Evolutionary conservation across 768 basidiomycete species (phyloP), one percentile per base, ranked within the genome.

Genomic region (Russula abietina): DNA sequence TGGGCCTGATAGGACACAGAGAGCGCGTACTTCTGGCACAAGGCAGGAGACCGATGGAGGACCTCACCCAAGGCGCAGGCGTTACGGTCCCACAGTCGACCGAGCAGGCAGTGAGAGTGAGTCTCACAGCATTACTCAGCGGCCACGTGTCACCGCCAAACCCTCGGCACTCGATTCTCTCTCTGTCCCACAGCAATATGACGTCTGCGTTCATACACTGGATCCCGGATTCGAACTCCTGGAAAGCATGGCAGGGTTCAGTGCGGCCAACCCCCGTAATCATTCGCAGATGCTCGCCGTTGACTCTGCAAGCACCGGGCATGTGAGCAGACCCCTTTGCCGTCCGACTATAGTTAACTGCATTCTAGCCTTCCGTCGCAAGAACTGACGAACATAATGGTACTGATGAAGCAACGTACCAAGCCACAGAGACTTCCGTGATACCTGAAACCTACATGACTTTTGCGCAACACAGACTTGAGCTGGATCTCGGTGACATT

Each of bases 1-100:
- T 45, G 90, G 90, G 1, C 90, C 90, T 2, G 90, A 91, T 73
- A 88, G 82, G 73, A 80, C 77, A 0, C 89, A 89, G 22, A 89
- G 90, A 26, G 87, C 87, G 39, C 85, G 90, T 30, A 88, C 89
- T 69, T 81, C 89, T 46, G 75, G 78, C 61, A 73, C 79, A 5
- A 74, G 79, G 36, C 60, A 66, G 45, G 80, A 80, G 57, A 63
- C 70, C 24, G 74, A 76, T 28, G 69, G 41, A 14, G 60, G 57
- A 52, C 70, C 62, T 16, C 53, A 59, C 11, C 50, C 65, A 41
- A 57, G 56, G 60, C 67, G 69, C 30, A 57, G 73, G 39, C 67
- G 67, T 39, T 61, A 65, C 7, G 57, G 41, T 36, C 28, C 38
- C 8, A 19, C 28, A 22, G 43, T 48, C 32, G 53, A 55, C 30